Conservation (phyloP, 768 basidiomycete species). For the Boletus rex-veris region DNA sequence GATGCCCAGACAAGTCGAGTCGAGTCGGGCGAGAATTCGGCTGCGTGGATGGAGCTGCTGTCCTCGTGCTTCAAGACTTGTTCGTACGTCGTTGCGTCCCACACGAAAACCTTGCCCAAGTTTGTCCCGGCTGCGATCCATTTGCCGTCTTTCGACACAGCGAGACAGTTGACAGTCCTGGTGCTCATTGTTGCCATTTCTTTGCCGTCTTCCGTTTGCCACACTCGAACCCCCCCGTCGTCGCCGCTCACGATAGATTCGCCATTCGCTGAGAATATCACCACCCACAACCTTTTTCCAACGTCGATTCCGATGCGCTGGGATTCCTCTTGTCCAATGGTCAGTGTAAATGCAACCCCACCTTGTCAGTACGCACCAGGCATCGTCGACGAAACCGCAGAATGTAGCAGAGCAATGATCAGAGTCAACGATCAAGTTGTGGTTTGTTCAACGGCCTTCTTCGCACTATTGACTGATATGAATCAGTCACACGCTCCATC, state of each 20-base stretch:
- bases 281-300: fast-evolving
- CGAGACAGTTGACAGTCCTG: neutral
- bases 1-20: neutral
- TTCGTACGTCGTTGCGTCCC: neutral
- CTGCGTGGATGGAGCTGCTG: neutral
- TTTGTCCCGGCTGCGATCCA: neutral
- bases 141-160: neutral
- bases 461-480: neutral
- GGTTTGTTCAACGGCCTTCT: too few relatives aligned
- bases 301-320: neutral
- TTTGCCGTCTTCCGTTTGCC: neutral
- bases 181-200: neutral
- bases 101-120: neutral
- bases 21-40: neutral
- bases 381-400: neutral
- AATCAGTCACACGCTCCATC: neutral
- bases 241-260: neutral
- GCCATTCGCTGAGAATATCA: neutral
- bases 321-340: neutral
- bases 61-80: neutral
- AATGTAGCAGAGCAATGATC: too few relatives aligned
- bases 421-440: neutral
- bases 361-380: neutral
- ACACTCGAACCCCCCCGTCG: neutral
- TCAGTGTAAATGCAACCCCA: neutral